These are phyloP conservation scores for Leishmania major DNA, from an alignment of 208 protist species.

Conservation along the genomic window DNA sequence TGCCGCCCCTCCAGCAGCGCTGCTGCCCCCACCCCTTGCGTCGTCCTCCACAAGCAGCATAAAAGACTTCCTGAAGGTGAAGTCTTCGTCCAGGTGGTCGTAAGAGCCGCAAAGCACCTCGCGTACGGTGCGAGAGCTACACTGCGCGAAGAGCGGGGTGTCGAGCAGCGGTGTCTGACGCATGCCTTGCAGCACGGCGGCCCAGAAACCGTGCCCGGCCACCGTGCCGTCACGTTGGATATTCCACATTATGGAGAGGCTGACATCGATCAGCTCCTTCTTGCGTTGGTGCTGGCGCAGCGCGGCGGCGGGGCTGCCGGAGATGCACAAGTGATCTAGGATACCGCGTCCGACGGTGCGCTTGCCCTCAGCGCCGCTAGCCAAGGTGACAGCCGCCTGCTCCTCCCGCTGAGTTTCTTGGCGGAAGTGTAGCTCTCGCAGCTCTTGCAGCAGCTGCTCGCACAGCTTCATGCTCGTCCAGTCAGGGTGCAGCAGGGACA, in stretches of 20 bases:
- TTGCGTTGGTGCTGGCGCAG: slow-evolving; percentile 36
- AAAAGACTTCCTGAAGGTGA: slow-evolving; percentile 39
- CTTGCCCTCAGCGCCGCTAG: not conserved
- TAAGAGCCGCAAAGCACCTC: slow-evolving; percentile 50
- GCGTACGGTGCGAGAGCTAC: slow-evolving; percentile 49
- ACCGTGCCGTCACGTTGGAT: not conserved
- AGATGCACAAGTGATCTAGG: slow-evolving; percentile 2
- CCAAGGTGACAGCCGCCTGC: too few species aligned
- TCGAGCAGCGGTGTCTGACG: slow-evolving; percentile 37
- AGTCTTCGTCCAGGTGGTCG: slow-evolving; percentile 24
- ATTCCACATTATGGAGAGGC: slow-evolving; percentile 37
- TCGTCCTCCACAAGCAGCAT: slow-evolving; percentile 39
- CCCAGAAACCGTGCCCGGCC: slow-evolving; percentile 38
- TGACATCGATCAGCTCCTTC: slow-evolving; percentile 35
- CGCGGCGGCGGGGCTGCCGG: slow-evolving; percentile 15
- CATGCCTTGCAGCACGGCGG: slow-evolving; percentile 41
- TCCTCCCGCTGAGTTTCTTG: not conserved
- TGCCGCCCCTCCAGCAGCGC: not conserved
- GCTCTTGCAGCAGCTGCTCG: slow-evolving; percentile 12
- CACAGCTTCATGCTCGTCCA: slow-evolving; percentile 12
- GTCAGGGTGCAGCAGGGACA: slow-evolving; percentile 36
- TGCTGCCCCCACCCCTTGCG: not conserved
- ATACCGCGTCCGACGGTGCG: not conserved
- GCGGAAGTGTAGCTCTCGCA: not conserved
- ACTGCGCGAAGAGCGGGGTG: slow-evolving; percentile 49